Base-by-base conservation (phyloP, 2,329 filamentous ascomycete species). In the Penicillium rolfsii region DNA sequence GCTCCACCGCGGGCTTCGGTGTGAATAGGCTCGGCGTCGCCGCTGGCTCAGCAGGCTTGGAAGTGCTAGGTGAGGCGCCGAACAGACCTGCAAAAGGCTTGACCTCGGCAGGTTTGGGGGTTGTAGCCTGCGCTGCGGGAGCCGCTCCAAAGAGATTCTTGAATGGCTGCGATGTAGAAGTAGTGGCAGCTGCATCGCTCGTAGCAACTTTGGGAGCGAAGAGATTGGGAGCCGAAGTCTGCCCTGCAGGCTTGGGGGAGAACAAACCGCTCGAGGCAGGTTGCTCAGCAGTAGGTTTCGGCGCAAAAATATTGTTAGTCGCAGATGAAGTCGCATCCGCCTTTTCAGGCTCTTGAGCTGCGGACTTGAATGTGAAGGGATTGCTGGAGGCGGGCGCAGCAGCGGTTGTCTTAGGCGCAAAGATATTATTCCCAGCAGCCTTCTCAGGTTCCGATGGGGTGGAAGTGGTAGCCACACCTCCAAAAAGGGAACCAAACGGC, bases 71-170 rank as follows among this genome's bases (percentile, higher is more conserved):
- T 24, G 48, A 30, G 4, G 41, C 63, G 45, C 66, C 70, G 58
- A 77, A 77, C 55, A 79, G 71, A 53, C 68, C 62, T 1, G 52
- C 56, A 28, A 59, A 64, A 5, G 54, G 56, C 40, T 66, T 22
- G 7, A 33, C 7, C 4, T 45, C 35, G 4, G 57, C 30, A 28
- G 41, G 50, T 35, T 54, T 54, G 28, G 50, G 24, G 8, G 28
- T n/a, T 5, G 62, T 55, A 7, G 35, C 6, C 12, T 30, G 35
- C 3, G 24, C 24, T 2, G 36, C 22, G 16, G 24, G 9, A 33
- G 33, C 22, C 4, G n/a, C 40, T 5, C 57, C 59, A 30, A 63
- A 64, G 30, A 64, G 40, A 9, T 55, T 60, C 11, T 61, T 45
- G 49, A 66, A 66, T 11, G 64, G 62, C 14, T 60, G 55, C 16